Evolutionary conservation across 1,284 basidiomycete species (phyloP).

Genomic region (Boletus calvinii): DNA sequence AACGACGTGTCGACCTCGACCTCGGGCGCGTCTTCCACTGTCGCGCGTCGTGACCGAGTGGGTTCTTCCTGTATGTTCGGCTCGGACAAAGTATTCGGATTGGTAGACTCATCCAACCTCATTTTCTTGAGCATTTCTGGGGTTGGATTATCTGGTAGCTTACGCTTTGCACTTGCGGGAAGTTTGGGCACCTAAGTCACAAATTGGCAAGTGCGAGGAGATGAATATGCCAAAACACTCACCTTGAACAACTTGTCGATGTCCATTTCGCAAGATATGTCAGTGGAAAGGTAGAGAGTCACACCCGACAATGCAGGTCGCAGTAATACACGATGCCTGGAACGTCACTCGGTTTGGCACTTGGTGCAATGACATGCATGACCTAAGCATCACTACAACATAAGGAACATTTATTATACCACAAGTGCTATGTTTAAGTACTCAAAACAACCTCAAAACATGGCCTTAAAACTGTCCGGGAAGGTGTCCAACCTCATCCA

Average conservation of each 20-base stretch:
- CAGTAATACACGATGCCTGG: no score
- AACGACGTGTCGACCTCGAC: constrained; percentile 53
- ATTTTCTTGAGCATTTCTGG: constrained; percentile 81
- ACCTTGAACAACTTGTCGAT: constrained; percentile 84
- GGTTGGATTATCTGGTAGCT: constrained; percentile 79
- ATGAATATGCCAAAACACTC: constrained; percentile 13
- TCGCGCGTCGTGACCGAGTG: constrained; percentile 41
- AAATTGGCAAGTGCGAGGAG: constrained; percentile 3
- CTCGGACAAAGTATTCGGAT: constrained; percentile 7
- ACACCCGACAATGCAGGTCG: background rate
- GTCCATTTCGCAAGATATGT: constrained; percentile 52
- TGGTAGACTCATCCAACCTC: constrained; percentile 47
- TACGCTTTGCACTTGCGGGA: constrained; percentile 68
- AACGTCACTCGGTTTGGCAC: background rate
- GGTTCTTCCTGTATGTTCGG: constrained; percentile 24
- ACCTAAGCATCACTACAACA: constrained; percentile 17
- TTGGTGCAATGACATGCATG: background rate
- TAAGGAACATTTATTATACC: background rate
- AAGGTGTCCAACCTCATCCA: constrained; percentile 11
- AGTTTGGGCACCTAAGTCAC: constrained; percentile 64
- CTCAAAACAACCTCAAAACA: background rate
- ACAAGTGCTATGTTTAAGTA: constrained; percentile 5
- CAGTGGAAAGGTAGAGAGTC: background rate
- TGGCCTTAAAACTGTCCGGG: background rate
- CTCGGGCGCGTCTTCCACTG: constrained; percentile 58